Evolutionary conservation across 148 eudicot species (phyloP).

Genomic region (Rhododendron ferrugineum): DNA sequence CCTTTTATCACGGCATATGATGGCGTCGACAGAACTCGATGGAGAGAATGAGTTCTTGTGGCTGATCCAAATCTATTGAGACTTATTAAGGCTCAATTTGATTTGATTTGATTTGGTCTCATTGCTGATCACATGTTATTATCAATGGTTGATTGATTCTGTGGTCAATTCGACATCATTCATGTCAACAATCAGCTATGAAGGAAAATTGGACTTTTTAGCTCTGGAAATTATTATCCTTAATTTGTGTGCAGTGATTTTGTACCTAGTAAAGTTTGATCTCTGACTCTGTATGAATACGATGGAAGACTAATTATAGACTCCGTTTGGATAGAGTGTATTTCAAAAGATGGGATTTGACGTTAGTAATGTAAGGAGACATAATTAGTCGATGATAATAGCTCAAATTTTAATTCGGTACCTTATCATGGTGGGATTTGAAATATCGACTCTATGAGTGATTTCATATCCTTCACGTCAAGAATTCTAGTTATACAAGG

Average conservation of each 20-base stretch:
- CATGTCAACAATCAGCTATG: background rate
- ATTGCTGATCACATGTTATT: background rate
- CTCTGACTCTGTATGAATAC: background rate
- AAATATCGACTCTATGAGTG: background rate
- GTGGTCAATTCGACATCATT: background rate
- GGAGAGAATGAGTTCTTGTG: background rate
- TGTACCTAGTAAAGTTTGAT: background rate
- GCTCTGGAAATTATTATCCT: background rate
- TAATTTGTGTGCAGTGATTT: background rate
- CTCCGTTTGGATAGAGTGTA: background rate
- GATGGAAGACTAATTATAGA: background rate
- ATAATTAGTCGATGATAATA: background rate
- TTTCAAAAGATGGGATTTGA: background rate
- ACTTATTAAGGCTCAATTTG: background rate
- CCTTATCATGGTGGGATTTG: background rate
- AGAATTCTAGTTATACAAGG: background rate
- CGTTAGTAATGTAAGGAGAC: background rate
- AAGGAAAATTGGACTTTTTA: background rate
- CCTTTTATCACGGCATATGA: background rate
- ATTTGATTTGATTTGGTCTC: background rate
- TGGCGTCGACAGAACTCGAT: background rate
- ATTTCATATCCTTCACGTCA: background rate
- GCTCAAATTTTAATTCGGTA: background rate
- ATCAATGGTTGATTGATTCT: background rate
- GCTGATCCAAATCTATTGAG: background rate